Conservation (phyloP, 805 yeast genomes). For the Schizosaccharomyces lindneri region DNA sequence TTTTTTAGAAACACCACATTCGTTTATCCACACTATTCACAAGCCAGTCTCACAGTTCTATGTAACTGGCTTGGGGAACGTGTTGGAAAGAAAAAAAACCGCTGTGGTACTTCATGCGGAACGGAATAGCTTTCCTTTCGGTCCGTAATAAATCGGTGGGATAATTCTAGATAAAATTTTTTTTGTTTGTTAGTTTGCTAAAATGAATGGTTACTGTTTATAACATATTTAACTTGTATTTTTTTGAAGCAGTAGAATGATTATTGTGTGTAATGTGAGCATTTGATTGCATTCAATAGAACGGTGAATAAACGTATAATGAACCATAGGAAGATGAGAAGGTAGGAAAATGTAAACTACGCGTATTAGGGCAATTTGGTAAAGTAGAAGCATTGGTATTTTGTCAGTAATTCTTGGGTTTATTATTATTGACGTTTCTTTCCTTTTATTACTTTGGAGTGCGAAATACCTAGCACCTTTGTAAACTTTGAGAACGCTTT, state of each 20-base stretch:
- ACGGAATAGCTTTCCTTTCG: background rate
- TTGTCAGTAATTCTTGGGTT: background rate
- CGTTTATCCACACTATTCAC: slow-evolving; percentile 1
- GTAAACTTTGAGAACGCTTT: no score
- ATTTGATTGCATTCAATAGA: no score
- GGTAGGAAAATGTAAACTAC: no score
- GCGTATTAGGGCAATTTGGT: no score
- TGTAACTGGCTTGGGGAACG: slow-evolving; percentile 1
- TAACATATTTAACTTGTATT: no score
- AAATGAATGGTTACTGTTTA: no score
- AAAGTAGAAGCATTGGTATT: background rate
- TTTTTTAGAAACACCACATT: background rate
- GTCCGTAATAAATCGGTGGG: background rate
- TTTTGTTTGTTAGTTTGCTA: no score
- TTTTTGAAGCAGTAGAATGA: no score
- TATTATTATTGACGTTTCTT: background rate
- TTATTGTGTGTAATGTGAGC: no score
- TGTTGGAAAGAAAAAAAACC: background rate
- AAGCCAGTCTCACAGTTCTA: background rate
- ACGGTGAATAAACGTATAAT: no score
- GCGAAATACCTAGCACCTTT: background rate
- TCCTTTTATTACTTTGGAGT: background rate
- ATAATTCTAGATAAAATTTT: background rate
- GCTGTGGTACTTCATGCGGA: slow-evolving; percentile 1
- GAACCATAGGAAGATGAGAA: no score